Base-by-base conservation (phyloP, 2,329 filamentous ascomycete genomes). In the Magnaporthales sp. region DNA sequence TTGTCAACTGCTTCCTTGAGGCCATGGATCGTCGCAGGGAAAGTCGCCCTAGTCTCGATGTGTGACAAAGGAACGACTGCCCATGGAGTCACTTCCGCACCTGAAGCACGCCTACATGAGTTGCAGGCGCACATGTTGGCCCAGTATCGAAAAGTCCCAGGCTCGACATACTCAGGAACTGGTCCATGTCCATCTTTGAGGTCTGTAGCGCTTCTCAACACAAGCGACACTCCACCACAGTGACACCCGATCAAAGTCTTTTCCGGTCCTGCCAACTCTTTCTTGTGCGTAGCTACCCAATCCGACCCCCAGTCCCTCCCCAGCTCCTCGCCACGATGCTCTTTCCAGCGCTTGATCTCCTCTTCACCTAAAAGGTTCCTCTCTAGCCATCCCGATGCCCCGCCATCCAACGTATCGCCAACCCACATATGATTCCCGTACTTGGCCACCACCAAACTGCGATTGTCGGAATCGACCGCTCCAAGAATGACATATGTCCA, bases 341-440 rank as follows among this genome's bases (percentile, higher is more conserved):
- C 29, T 2, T 3, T 9, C 61, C 61, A 62, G 5, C 61, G 61
- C 30, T 29, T 60, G 56, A 38, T 24, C 61, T 5, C 27, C 61
- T 31, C 61, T 15, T 19, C 30, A n/a, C 61, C 61, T 7, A 22
- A 27, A 6, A 7, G 15, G 26, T 62, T 62, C 29, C 61, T 31
- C 61, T 26, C 29, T 30, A 62, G 27, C 61, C 61, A 62, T n/a
- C 29, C 30, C 9, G 61, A 62, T 19, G 61, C 61, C 29, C 61
- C 61, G 61, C 61, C 61, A 19, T 62, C 61, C 13, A 62, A 29
- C 22, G 27, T 62, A 29, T 62, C 61, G 61, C 61, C 61, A 9
- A 62, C 61, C 27, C 19, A 62, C 29, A 62, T 38, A 29, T 62
- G 61, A 29, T 11, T 22, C 15, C 61, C 61, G 61, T 62, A 62